Percentiles rank a stretch among this genome's conserved stretches.
Evolutionary conservation across 108 stramenopile species (phyloP).

Genomic region (Asterionellopsis glacialis): DNA sequence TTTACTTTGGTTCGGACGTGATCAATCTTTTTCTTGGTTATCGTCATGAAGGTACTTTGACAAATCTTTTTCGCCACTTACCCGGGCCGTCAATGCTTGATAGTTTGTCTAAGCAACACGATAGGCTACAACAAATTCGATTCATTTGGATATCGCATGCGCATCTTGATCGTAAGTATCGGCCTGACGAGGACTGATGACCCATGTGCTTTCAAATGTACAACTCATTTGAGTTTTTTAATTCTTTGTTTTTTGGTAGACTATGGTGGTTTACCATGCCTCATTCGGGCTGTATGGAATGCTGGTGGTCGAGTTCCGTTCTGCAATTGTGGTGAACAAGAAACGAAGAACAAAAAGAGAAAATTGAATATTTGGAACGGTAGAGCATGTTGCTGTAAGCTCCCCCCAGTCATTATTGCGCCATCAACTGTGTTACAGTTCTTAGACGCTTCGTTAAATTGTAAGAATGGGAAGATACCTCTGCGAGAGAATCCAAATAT

Average conservation of each 20-base stretch:
- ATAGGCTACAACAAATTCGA: slow-evolving; percentile 27
- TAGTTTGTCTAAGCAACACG: not conserved
- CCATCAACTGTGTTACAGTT: slow-evolving; percentile 38
- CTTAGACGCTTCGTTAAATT: slow-evolving; percentile 18
- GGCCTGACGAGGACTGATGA: slow-evolving; percentile 13
- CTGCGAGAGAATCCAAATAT: too few relatives aligned
- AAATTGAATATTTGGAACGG: not conserved
- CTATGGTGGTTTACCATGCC: slow-evolving; percentile 25
- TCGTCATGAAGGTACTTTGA: slow-evolving; percentile 35
- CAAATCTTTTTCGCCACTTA: slow-evolving; percentile 44
- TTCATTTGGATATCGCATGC: slow-evolving; percentile 85
- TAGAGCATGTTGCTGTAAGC: slow-evolving; percentile 19
- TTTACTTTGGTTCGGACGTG: too few relatives aligned
- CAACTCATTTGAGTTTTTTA: not conserved
- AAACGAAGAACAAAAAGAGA: too few relatives aligned
- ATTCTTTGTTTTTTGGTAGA: slow-evolving; percentile 5
- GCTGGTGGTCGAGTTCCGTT: too few relatives aligned
- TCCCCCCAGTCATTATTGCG: slow-evolving; percentile 43
- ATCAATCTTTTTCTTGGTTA: too few relatives aligned
- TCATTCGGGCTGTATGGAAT: slow-evolving; percentile 21
- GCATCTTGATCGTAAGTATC: slow-evolving; percentile 71
- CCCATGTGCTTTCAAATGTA: not conserved
- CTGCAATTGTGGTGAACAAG: too few relatives aligned
- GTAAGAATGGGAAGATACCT: slow-evolving; percentile 4
- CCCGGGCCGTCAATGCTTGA: not conserved